These are phyloP conservation scores for Candida railenensis DNA, from an alignment of 805 yeast genomes.

Conservation along the genomic window DNA sequence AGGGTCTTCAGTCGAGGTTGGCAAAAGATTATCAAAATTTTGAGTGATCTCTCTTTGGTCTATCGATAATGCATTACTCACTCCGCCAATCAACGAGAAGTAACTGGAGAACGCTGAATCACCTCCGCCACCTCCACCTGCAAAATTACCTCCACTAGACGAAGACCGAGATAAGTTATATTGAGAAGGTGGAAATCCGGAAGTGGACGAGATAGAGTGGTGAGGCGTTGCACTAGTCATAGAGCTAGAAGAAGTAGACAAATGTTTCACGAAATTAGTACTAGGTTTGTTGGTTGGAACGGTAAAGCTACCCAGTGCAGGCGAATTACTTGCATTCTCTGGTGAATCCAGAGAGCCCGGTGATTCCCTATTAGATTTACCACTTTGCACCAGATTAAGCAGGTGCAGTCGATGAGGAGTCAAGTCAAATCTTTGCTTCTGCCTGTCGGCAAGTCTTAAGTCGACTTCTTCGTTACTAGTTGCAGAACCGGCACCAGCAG, in stretches of 20 bases:
- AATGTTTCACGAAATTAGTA: neutral
- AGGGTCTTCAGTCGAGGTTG: constrained; percentile 15
- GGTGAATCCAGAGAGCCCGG: neutral
- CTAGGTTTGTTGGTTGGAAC: no score
- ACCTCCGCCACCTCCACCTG: neutral
- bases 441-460: neutral
- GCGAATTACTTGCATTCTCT: neutral
- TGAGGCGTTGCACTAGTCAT: neutral
- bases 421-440: neutral
- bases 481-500: neutral
- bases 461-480: neutral
- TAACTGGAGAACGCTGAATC: neutral
- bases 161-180: neutral
- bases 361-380: neutral
- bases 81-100: neutral
- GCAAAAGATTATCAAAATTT: constrained; percentile 33
- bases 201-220: neutral
- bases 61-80: neutral
- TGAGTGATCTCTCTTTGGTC: constrained; percentile 7
- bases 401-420: neutral
- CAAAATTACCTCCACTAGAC: neutral
- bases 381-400: neutral
- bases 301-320: neutral
- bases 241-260: neutral
- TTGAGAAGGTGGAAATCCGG: neutral